Evolutionary conservation across 1,284 basidiomycete species (phyloP).

Genomic region (Ceratobasidium theobromae): DNA sequence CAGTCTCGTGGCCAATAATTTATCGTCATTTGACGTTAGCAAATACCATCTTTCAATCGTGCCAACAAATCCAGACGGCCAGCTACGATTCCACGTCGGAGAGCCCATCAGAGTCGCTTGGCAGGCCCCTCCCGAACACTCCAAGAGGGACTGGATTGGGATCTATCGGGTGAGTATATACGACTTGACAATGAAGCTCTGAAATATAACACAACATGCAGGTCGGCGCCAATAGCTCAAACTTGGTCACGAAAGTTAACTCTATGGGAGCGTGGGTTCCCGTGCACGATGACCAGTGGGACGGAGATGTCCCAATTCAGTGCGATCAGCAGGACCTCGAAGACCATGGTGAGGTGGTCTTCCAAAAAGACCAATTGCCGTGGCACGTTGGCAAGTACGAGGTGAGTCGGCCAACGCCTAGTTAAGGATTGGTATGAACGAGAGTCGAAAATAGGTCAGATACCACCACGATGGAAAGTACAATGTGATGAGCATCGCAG

Average conservation of each 20-base stretch:
- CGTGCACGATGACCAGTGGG: conserved; percentile 90
- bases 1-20: conserved; percentile 79
- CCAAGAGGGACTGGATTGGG: conserved; percentile 96
- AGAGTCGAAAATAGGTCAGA: conserved; percentile 53
- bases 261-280: conserved; percentile 92
- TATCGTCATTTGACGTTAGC: conserved; percentile 74
- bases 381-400: conserved; percentile 90
- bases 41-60: conserved; percentile 73
- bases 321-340: conserved; percentile 42
- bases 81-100: conserved; percentile 81
- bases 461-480: conserved; percentile 95
- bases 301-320: conserved; percentile 73
- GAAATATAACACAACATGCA: conserved; percentile 42
- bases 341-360: conserved; percentile 69
- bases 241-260: conserved; percentile 80
- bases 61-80: conserved; percentile 52
- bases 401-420: conserved; percentile 48
- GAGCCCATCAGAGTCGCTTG: conserved; percentile 86
- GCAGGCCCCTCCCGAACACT: conserved; percentile 86
- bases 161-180: conserved; percentile 67
- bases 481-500: conserved; percentile 86
- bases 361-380: conserved; percentile 77
- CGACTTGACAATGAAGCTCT: background rate
- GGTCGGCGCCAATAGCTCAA: conserved; percentile 84
- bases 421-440: background rate